Conservation (phyloP, 108 stramenopile species). For the Aureococcus anophagefferens region DNA sequence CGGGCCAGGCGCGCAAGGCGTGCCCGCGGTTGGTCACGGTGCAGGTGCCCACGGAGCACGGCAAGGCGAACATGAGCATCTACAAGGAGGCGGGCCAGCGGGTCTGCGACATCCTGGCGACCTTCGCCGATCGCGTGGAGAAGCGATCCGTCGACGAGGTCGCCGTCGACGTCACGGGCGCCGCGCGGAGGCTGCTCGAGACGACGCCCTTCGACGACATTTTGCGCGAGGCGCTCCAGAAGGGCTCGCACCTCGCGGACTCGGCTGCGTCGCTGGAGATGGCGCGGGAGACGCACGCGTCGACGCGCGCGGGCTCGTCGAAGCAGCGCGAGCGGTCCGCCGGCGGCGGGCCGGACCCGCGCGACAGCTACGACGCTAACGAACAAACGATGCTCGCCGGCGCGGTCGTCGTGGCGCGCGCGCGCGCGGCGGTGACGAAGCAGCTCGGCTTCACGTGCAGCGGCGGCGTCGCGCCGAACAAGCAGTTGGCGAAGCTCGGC, state of each 20-base stretch:
- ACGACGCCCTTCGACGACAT: no score
- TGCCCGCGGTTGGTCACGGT: slow-evolving; percentile 33
- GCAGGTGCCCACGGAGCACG: slow-evolving; percentile 40
- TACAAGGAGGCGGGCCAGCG: slow-evolving; percentile 38
- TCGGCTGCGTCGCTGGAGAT: slow-evolving; percentile 13
- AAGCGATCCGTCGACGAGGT: slow-evolving; percentile 52
- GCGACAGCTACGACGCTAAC: slow-evolving; percentile 10
- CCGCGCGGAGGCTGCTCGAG: slow-evolving; percentile 2
- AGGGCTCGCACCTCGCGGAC: not conserved
- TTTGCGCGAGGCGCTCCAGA: not conserved
- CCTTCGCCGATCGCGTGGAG: slow-evolving; percentile 30
- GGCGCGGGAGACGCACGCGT: slow-evolving; percentile 14
- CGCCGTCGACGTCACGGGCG: slow-evolving; percentile 42
- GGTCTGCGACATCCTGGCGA: slow-evolving; percentile 29
- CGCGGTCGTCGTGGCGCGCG: slow-evolving; percentile 27
- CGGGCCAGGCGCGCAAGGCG: slow-evolving; percentile 25
- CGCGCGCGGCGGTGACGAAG: slow-evolving; percentile 26
- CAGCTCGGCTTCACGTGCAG: slow-evolving; percentile 46
- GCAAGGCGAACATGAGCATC: slow-evolving; percentile 50
- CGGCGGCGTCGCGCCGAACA: slow-evolving; percentile 50
- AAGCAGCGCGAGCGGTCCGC: slow-evolving; percentile 14
- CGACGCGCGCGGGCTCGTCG: not conserved
- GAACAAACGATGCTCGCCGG: slow-evolving; percentile 33
- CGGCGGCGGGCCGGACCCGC: no score
- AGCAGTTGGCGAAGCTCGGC: slow-evolving; percentile 51